Conservation (phyloP, 2,329 filamentous ascomycete species). For the Knufia petricola region DNA sequence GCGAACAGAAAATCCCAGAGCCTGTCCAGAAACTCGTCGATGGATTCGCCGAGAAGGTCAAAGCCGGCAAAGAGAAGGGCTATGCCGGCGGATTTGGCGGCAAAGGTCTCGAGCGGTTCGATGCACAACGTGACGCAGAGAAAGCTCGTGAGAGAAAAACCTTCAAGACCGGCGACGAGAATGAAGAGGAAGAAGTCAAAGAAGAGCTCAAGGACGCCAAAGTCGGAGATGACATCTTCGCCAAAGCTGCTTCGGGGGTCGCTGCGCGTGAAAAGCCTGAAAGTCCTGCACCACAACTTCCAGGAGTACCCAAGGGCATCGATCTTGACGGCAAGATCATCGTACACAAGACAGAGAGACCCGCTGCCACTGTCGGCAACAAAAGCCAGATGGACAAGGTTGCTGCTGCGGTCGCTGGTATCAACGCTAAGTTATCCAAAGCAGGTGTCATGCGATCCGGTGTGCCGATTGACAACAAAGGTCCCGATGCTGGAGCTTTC, state of each 20-base stretch:
- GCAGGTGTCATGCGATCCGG: constrained; percentile 83
- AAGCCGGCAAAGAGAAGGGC: constrained; percentile 81
- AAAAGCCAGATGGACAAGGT: constrained; percentile 75
- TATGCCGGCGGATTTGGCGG: constrained; percentile 80
- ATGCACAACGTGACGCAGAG: constrained; percentile 81
- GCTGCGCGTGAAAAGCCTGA: constrained; percentile 48
- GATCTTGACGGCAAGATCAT: constrained; percentile 61
- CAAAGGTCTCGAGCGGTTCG: constrained; percentile 83
- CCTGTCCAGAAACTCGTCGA: constrained; percentile 51
- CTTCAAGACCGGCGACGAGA: constrained; percentile 81
- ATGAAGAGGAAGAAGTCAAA: constrained; percentile 59
- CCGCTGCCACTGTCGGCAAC: constrained; percentile 30
- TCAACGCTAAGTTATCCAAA: constrained; percentile 81
- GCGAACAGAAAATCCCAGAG: constrained; percentile 72
- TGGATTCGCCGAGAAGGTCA: constrained; percentile 79
- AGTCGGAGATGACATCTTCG: constrained; percentile 45
- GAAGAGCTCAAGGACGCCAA: constrained; percentile 59
- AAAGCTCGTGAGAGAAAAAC: constrained; percentile 78
- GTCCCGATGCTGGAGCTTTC: constrained; percentile 90
- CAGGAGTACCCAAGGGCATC: constrained; percentile 45
- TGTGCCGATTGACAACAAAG: constrained; percentile 96
- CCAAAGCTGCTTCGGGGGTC: constrained; percentile 55
- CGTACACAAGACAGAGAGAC: constrained; percentile 59
- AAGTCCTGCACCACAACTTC: constrained; percentile 28
- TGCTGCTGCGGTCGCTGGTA: constrained; percentile 78